Conservation (phyloP, 2,329 filamentous ascomycete genomes). For the Ophiostoma montium region DNA sequence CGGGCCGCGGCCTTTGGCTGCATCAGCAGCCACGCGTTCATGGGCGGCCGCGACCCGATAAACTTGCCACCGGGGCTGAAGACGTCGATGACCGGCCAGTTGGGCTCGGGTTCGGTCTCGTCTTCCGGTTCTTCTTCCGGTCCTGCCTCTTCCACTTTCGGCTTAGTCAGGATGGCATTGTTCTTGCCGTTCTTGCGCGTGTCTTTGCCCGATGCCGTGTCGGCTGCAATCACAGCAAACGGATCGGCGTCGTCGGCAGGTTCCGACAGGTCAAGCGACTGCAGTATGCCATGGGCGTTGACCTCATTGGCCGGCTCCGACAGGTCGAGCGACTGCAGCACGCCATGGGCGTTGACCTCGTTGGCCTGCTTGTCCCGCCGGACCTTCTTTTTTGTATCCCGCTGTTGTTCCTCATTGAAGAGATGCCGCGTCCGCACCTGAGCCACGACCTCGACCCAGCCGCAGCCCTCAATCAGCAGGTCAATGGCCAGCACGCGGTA, state of each 20-base stretch:
- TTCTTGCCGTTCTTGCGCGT: neutral
- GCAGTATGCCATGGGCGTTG: conserved; percentile 9
- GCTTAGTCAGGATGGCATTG: neutral
- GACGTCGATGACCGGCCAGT: conserved; percentile 65
- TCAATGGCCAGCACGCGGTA: conserved; percentile 72
- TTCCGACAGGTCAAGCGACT: conserved; percentile 18
- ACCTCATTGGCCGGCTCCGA: conserved; percentile 12
- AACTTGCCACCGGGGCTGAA: conserved; percentile 77
- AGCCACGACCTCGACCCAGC: conserved; percentile 79
- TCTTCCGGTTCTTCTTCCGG: neutral
- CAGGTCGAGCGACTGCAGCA: conserved; percentile 18
- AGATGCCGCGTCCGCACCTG: conserved; percentile 56
- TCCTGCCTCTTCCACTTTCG: neutral
- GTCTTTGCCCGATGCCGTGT: neutral
- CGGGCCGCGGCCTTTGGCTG: conserved; percentile 29
- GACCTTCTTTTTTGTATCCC: too few species aligned
- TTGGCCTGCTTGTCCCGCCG: conserved; percentile 9
- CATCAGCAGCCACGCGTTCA: conserved; percentile 56
- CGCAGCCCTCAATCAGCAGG: conserved; percentile 79
- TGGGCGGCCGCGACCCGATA: conserved; percentile 49
- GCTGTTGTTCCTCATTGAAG: conserved; percentile 14
- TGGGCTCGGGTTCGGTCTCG: conserved; percentile 8
- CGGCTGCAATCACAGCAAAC: neutral
- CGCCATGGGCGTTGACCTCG: conserved; percentile 2
- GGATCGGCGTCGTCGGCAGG: conserved; percentile 3